Conservation (phyloP, 495 filamentous ascomycete species). For the Entonaema liquescens region DNA sequence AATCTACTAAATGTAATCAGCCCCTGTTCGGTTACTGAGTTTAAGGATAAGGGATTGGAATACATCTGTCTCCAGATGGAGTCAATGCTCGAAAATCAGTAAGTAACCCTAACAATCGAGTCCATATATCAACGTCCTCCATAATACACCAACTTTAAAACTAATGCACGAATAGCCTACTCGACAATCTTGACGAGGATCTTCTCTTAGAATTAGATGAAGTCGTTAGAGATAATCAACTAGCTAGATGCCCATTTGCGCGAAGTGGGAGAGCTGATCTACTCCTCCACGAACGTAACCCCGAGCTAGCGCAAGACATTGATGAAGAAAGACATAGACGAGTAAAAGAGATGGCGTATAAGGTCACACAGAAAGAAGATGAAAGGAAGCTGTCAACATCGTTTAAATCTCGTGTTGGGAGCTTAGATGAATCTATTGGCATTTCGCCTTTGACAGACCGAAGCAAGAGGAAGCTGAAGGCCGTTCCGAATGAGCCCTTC, state of each 20-base stretch:
- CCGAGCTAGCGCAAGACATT: constrained; percentile 61
- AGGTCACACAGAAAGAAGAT: constrained; percentile 64
- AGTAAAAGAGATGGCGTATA: constrained; percentile 64
- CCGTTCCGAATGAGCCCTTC: constrained; percentile 56
- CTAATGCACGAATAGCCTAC: constrained; percentile 50
- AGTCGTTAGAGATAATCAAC: constrained; percentile 82
- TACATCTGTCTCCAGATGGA: constrained; percentile 93
- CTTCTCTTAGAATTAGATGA: constrained; percentile 79
- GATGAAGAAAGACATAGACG: constrained; percentile 59
- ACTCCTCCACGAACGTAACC: constrained; percentile 75
- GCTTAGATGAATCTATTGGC: constrained; percentile 62
- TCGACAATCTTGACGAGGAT: constrained; percentile 88
- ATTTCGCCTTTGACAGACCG: constrained; percentile 65
- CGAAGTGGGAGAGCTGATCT: constrained; percentile 76
- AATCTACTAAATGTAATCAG: constrained; percentile 83
- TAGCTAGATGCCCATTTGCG: constrained; percentile 75
- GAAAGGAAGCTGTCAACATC: constrained; percentile 63
- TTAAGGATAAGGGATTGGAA: constrained; percentile 88
- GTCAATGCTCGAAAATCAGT: constrained; percentile 84
- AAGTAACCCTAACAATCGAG: constrained; percentile 50
- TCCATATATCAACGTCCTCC: not conserved
- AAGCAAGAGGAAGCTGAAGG: constrained; percentile 56
- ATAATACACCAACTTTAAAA: not conserved
- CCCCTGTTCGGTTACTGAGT: constrained; percentile 80
- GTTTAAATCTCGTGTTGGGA: constrained; percentile 58